Conservation (phyloP, 192 early-diverging fungal species). For the Dimargaris cristalligena region DNA sequence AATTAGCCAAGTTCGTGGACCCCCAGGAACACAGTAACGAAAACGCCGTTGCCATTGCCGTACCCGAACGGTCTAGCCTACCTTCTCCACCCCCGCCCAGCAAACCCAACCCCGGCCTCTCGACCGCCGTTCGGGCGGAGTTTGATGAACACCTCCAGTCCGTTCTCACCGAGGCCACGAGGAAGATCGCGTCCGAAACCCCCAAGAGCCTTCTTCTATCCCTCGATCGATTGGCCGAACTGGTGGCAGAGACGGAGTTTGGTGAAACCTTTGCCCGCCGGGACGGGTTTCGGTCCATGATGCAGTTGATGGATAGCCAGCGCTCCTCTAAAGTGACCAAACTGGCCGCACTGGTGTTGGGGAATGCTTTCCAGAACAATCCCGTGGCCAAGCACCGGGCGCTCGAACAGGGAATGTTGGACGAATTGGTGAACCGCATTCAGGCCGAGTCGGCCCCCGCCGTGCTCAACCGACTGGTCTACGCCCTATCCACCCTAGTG, state of each 20-base stretch:
- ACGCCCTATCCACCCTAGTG: conserved; percentile 23
- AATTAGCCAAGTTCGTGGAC: conserved; percentile 37
- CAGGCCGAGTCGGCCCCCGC: conserved; percentile 12
- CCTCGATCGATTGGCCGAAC: conserved; percentile 33
- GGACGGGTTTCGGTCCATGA: conserved; percentile 16
- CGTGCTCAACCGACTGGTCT: conserved; percentile 19
- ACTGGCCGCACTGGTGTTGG: conserved; percentile 30
- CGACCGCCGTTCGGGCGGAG: background rate
- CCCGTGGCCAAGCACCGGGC: conserved; percentile 15
- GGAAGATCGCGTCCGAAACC: background rate
- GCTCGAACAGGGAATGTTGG: conserved; percentile 12
- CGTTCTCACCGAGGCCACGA: background rate
- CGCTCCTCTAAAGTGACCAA: conserved; percentile 19
- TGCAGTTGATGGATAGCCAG: conserved; percentile 22
- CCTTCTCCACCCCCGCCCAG: background rate
- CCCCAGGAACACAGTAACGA: conserved; percentile 10
- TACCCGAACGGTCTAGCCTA: no score
- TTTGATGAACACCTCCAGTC: background rate
- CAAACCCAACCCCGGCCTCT: background rate
- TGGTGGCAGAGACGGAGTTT: conserved; percentile 37
- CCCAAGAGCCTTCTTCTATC: conserved; percentile 14
- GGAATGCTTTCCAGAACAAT: conserved; percentile 36
- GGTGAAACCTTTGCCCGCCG: conserved; percentile 27
- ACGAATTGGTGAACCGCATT: conserved; percentile 13
- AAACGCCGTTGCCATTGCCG: conserved; percentile 17